These are phyloP conservation scores for Lonicera japonica DNA, from an alignment of 129 eudicot genomes.

Conservation along the genomic window DNA sequence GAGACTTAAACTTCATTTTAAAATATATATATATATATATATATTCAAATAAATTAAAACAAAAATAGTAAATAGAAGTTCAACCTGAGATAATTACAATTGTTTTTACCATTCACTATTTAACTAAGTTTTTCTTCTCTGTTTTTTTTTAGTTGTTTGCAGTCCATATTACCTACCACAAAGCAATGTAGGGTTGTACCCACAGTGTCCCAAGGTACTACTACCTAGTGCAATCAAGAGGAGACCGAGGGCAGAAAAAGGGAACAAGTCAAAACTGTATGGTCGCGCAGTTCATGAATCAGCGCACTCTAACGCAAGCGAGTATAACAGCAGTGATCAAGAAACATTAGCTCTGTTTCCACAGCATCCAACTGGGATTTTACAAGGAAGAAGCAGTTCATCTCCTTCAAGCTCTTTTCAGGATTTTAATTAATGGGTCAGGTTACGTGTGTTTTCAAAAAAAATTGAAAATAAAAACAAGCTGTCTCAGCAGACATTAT, in stretches of 20 bases:
- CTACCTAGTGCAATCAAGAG: constrained; percentile 26
- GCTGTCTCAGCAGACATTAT: too few relatives aligned
- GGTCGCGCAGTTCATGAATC: constrained; percentile 3
- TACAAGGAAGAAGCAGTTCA: constrained; percentile 23
- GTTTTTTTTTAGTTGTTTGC: constrained; percentile 27
- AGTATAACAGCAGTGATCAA: neutral
- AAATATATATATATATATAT: too few relatives aligned
- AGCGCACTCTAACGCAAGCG: constrained; percentile 3
- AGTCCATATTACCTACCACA: constrained; percentile 45
- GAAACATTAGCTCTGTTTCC: constrained; percentile 73
- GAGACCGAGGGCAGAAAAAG: neutral
- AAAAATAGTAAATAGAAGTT: too few relatives aligned
- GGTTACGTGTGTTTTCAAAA: too few relatives aligned
- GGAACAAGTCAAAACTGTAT: neutral
- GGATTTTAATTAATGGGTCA: too few relatives aligned
- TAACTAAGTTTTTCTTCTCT: neutral
- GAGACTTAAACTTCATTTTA: too few relatives aligned
- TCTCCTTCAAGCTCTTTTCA: constrained; percentile 8
- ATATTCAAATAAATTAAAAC: too few relatives aligned
- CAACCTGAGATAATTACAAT: neutral
- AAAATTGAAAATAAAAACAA: too few relatives aligned
- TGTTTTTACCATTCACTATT: neutral
- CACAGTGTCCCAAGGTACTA: constrained; percentile 32
- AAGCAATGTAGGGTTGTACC: constrained; percentile 33
- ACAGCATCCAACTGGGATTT: constrained; percentile 60